phyloP scores from a whole-genome alignment of 1,284 basidiomycete species.

The Coniferiporia weirii region DNA sequence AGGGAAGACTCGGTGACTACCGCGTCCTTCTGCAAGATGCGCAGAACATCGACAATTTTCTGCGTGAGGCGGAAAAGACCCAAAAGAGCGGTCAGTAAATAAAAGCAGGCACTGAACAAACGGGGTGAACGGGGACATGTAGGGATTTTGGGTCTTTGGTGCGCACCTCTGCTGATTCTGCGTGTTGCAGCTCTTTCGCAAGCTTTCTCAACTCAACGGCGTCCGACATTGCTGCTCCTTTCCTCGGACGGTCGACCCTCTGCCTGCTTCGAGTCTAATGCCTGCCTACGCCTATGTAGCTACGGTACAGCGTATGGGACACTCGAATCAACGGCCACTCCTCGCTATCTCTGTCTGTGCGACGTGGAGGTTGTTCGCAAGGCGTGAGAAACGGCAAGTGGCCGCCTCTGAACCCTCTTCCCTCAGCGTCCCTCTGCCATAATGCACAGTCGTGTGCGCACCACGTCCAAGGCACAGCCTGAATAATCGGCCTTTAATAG shows the following conservation, averaged over 20 bases:
- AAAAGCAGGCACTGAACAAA: conserved; percentile 27
- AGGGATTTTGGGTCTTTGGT: conserved; percentile 29
- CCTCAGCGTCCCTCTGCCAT: no score
- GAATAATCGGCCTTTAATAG: no score
- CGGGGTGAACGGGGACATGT: conserved; percentile 35
- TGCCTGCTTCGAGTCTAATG: not conserved
- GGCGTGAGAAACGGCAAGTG: not conserved
- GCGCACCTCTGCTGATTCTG: conserved; percentile 59
- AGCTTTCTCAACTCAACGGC: conserved; percentile 69
- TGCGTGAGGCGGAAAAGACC: conserved; percentile 30
- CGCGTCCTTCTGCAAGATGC: conserved; percentile 71
- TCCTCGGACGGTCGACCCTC: not conserved
- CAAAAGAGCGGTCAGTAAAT: conserved; percentile 19
- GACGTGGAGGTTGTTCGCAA: not conserved
- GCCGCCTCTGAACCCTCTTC: no score
- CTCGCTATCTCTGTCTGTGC: not conserved
- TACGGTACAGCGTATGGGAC: conserved; percentile 1
- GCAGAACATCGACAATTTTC: conserved; percentile 71
- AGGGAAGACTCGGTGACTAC: conserved; percentile 83
- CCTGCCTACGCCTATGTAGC: conserved; percentile 1
- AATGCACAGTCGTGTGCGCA: no score
- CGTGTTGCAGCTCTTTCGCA: conserved; percentile 70
- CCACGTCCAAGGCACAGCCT: no score
- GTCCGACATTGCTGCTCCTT: conserved; percentile 29
- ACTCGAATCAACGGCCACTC: not conserved